Base-by-base conservation (phyloP, 2,329 filamentous ascomycete species). In the Ophiostoma novo-ulmi region DNA sequence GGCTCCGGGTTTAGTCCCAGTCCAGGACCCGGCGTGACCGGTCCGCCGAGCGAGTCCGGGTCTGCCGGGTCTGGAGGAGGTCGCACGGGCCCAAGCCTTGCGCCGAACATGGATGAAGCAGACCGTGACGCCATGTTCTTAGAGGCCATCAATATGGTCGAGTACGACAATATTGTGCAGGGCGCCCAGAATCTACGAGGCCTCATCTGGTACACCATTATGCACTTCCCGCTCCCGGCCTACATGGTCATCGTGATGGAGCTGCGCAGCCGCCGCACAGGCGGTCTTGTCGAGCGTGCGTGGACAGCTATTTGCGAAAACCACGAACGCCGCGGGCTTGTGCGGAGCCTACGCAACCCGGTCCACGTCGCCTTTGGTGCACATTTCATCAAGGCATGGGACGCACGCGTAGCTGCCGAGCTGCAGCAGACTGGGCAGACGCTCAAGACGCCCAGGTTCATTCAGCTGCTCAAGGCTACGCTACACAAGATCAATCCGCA, bases 381-480 rank as follows among this genome's bases (percentile, higher is more conserved):
- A 26, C 81, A 86, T 22, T 85, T 90, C 58, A 78, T 90, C 71
- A 88, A 87, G 75, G 87, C 87, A 0, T 90, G 88, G 88, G 83
- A 85, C 63, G 85, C 85, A 2, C 83, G 84, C 70, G 84, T 84
- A 74, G 79, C 81, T 1, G 83, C 83, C 14, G 81, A 84, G 73
- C 36, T 39, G 20, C 73, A 78, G 5, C 80, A 80, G 68, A 77
- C 80, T 7, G 85, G 85, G 0, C 81, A 80, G 39, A 77, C 80
- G 1, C 72, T 82, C 2, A 75, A 78, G 20, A 79, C 80, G 14
- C 85, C 85, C 2, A 78, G 76, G 64, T 83, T 87, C 72, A 83
- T 88, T 70, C 78, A 77, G 2, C 73, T 81, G 63, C 79, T 88
- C 74, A 79, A 81, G n/a, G 82, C 84, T 69, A 80, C 81, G 20